Percentiles rank a stretch among this genome's conserved stretches.
These are phyloP conservation scores for Chlorella variabilis DNA, from an alignment of 163 green algal genomes.

Conservation along the genomic window DNA sequence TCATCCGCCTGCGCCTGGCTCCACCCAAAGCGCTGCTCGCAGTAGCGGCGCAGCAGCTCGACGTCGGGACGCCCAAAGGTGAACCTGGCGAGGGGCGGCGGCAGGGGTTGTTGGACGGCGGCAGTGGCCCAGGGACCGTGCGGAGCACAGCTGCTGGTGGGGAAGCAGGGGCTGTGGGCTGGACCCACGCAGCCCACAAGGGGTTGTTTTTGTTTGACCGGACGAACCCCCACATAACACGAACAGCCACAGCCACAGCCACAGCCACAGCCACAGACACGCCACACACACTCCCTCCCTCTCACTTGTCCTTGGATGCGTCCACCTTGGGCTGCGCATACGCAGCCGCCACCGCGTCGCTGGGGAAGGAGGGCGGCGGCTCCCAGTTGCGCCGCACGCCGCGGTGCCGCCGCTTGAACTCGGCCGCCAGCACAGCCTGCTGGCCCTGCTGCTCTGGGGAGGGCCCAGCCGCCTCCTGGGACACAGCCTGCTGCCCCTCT, in stretches of 20 bases:
- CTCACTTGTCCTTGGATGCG: constrained; percentile 56
- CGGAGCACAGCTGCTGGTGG: neutral
- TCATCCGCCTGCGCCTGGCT: constrained; percentile 64
- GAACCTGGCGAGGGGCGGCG: constrained; percentile 55
- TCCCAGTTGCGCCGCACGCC: constrained; percentile 73
- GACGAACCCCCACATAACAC: neutral
- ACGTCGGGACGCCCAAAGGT: constrained; percentile 79
- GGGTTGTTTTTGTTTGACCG: neutral
- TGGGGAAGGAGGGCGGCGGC: constrained; percentile 82
- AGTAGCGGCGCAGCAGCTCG: constrained; percentile 77
- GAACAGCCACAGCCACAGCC: neutral
- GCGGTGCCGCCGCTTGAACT: constrained; percentile 59
- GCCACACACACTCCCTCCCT: neutral
- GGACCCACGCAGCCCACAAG: too few relatives aligned
- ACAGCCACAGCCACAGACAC: too few relatives aligned
- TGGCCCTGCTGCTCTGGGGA: neutral
- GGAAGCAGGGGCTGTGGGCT: neutral
- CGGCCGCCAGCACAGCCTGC: constrained; percentile 22
- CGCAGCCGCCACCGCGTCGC: constrained; percentile 59
- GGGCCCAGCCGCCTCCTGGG: too few relatives aligned
- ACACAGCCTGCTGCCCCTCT: neutral
- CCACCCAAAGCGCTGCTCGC: constrained; percentile 60
- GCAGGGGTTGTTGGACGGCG: neutral
- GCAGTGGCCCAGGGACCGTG: neutral
- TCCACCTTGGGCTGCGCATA: constrained; percentile 77